Percentiles rank a stretch among this genome's conserved stretches.
Evolutionary conservation across 169 alveolate genomes (phyloP).

Genomic region (Plasmodium blacklocki): DNA sequence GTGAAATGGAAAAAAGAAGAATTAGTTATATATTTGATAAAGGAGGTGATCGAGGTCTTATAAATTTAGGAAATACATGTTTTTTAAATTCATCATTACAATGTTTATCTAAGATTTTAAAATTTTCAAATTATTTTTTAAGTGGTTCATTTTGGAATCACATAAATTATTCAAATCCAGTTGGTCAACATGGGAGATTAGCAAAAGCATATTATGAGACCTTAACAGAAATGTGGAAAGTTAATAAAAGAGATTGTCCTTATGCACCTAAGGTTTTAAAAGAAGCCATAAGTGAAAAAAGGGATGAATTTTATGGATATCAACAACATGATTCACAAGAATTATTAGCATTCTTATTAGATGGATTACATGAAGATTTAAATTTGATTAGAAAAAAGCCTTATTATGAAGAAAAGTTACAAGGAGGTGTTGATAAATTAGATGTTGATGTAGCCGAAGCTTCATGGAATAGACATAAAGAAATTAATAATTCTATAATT

Average conservation of each 20-base stretch:
- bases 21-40: constrained; percentile 48
- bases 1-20: neutral
- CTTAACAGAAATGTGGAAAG: constrained; percentile 85
- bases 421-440: constrained; percentile 51
- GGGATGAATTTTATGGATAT: constrained; percentile 91
- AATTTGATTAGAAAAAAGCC: constrained; percentile 92
- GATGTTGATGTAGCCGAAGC: constrained; percentile 73
- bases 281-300: constrained; percentile 89
- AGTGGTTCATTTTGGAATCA: constrained; percentile 61
- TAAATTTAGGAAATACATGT: constrained; percentile 81
- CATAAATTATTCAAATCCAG: constrained; percentile 63
- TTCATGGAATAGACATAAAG: constrained; percentile 81
- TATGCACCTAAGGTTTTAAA: constrained; percentile 91
- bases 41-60: constrained; percentile 80
- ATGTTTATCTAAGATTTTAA: constrained; percentile 86
- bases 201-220: constrained; percentile 82
- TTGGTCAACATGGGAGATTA: constrained; percentile 79
- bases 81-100: constrained; percentile 88
- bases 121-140: constrained; percentile 57
- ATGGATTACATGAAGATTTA: constrained; percentile 94
- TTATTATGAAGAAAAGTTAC: constrained; percentile 82
- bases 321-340: constrained; percentile 93
- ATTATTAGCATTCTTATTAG: constrained; percentile 89
- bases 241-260: constrained; percentile 79
- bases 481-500: constrained; percentile 89